These are phyloP conservation scores for Clavaria fumosa DNA, from an alignment of 768 basidiomycete species.

Conservation along the genomic window DNA sequence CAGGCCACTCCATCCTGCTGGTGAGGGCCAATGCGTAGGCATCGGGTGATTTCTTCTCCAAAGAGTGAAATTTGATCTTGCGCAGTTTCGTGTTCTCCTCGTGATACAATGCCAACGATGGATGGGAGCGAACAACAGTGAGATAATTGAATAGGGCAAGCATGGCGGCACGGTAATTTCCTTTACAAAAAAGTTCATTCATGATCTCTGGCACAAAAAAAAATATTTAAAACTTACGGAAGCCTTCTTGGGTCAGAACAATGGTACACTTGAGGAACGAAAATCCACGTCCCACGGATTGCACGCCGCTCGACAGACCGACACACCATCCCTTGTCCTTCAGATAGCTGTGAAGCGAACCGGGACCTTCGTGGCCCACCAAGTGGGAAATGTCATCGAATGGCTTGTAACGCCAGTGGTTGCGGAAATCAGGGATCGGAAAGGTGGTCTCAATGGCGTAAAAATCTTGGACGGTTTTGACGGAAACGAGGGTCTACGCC, in stretches of 20 bases:
- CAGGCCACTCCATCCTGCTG: constrained; percentile 63
- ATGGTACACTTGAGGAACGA: constrained; percentile 79
- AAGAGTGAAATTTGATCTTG: constrained; percentile 67
- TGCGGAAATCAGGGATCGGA: constrained; percentile 57
- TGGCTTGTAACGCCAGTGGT: constrained; percentile 67
- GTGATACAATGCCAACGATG: constrained; percentile 53
- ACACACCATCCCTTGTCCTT: constrained; percentile 84
- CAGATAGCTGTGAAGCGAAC: constrained; percentile 80
- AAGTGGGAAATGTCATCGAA: constrained; percentile 63
- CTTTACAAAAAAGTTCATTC: constrained; percentile 23
- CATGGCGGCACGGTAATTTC: constrained; percentile 58
- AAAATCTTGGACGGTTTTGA: constrained; percentile 83
- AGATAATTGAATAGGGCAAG: constrained; percentile 68
- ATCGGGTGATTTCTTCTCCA: constrained; percentile 71
- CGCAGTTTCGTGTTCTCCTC: constrained; percentile 60
- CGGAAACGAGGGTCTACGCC: constrained; percentile 57
- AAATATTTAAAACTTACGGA: constrained; percentile 35
- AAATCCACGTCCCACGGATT: constrained; percentile 66
- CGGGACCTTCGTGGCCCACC: constrained; percentile 84
- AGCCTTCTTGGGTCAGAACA: constrained; percentile 71
- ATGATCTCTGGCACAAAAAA: not conserved
- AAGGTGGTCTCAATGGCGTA: constrained; percentile 75
- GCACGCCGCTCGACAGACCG: constrained; percentile 50
- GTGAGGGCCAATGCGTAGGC: constrained; percentile 65
- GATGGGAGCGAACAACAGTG: constrained; percentile 45